Base-by-base conservation (phyloP, 73 alveolate species). In the Paramecium biaurelia region DNA sequence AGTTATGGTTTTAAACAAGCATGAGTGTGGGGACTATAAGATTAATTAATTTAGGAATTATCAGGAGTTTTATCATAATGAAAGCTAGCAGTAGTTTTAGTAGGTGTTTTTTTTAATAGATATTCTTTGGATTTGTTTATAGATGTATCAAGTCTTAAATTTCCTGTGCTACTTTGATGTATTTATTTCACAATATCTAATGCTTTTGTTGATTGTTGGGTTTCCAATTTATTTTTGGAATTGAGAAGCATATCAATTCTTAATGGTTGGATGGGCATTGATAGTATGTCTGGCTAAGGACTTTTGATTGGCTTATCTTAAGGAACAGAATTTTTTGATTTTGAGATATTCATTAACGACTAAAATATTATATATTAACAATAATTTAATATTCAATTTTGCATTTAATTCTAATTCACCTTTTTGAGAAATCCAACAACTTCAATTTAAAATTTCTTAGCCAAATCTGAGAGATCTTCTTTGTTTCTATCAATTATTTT, bases 401-500 rank as follows among this genome's bases (percentile, higher is more conserved):
- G 47, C 84, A 79, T 79, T 45, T 79, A 79, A 45, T 79, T 79
- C 56, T 79, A 24, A 42, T 43, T 26, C 21, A 79, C 72, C 7
- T 79, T 79, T 45, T 79, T 79, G 47, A 79, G 72, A 79, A 79
- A 79, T 79, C 76, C 76, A 42, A 79, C 56, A 30, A 47, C 74
- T 45, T 79, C 90, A 18, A 79, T 79, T 41, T 79, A 47, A 24
- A 79, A 24, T 79, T 79, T 79, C 76, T 79, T 79, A 18, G 90
- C 90, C 12, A 79, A 45, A 7, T 79, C 70, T 41, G 76, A 42
- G 34, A 89, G 82, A 70, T 89, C 94, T 43, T 70, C 94, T 30
- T 70, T 89, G 28, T 89, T 89, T 41, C 90, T 24, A 15, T 89
- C 94, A 10, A 70, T 82, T 42, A 89, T 12, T 43, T 68, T 89